These are phyloP conservation scores for Moelleriella libera DNA, from an alignment of 2,329 filamentous ascomycete genomes.

Conservation along the genomic window DNA sequence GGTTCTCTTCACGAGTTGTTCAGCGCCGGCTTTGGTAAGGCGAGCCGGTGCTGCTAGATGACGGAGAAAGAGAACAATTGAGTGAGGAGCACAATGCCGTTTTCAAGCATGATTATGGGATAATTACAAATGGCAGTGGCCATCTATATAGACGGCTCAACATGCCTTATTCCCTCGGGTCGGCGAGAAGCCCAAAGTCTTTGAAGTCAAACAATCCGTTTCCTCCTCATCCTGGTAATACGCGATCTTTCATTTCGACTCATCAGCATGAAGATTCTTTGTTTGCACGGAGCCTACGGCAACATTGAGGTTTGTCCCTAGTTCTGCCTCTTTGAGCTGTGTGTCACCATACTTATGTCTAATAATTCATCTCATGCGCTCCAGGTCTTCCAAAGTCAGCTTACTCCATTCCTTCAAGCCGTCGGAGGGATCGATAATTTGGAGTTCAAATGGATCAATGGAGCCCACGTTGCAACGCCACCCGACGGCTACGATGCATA, in stretches of 20 bases:
- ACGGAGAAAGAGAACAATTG: too few species aligned
- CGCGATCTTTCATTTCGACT: background rate
- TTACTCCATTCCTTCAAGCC: conserved; percentile 1
- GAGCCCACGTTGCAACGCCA: background rate
- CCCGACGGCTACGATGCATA: conserved; percentile 1
- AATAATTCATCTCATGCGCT: background rate
- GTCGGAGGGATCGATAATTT: background rate
- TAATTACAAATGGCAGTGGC: too few species aligned
- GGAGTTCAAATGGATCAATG: conserved; percentile 3
- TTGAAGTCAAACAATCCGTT: background rate
- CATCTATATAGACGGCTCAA: too few species aligned
- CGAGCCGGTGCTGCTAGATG: too few species aligned
- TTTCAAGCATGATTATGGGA: too few species aligned
- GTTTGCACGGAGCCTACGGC: conserved; percentile 3
- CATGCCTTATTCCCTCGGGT: too few species aligned
- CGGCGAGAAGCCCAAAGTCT: too few species aligned
- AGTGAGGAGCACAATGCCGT: too few species aligned
- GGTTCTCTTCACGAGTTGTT: too few species aligned
- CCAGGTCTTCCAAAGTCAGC: conserved; percentile 1
- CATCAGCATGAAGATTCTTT: conserved; percentile 3
- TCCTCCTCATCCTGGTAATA: too few species aligned
- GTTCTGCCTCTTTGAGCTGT: too few species aligned
- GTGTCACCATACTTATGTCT: background rate
- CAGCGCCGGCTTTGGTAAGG: too few species aligned
- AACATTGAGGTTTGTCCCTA: conserved; percentile 1